Evolutionary conservation across 129 eudicot genomes (phyloP).

Genomic region (Flaveria bidentis): DNA sequence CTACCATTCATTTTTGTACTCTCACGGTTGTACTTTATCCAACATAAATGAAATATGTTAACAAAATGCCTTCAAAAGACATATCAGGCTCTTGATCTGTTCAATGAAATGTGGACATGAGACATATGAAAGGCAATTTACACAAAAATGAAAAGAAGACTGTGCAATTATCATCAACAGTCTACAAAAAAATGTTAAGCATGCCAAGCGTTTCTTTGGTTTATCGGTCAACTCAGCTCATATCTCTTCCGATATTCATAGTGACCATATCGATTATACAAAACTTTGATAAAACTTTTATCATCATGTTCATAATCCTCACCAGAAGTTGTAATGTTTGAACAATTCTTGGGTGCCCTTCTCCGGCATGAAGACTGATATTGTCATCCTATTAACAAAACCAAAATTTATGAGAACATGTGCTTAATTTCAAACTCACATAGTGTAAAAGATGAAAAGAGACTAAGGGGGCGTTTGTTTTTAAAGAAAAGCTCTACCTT

Average conservation of each 20-base stretch:
- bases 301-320: constrained; percentile 58
- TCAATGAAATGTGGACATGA: constrained; percentile 10
- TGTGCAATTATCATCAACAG: too few relatives aligned
- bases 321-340: constrained; percentile 56
- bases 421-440: too few relatives aligned
- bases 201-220: background rate
- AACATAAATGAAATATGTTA: background rate
- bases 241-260: constrained; percentile 61
- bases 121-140: constrained; percentile 36
- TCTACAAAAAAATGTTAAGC: too few relatives aligned
- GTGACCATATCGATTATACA: constrained; percentile 64
- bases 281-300: constrained; percentile 6
- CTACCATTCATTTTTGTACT: too few relatives aligned
- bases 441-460: too few relatives aligned
- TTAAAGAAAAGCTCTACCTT: too few relatives aligned
- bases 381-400: too few relatives aligned
- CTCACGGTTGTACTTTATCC: too few relatives aligned
- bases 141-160: constrained; percentile 31
- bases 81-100: background rate
- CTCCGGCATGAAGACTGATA: too few relatives aligned
- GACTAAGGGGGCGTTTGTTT: too few relatives aligned
- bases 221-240: constrained; percentile 24
- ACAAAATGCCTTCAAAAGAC: constrained; percentile 4
- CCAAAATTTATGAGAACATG: too few relatives aligned
- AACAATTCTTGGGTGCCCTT: too few relatives aligned